A percentile compares a stretch with the other conserved stretches of the same genome.
phyloP scores from a whole-genome alignment of 768 basidiomycete genomes.

The Chalciporus chontae region DNA sequence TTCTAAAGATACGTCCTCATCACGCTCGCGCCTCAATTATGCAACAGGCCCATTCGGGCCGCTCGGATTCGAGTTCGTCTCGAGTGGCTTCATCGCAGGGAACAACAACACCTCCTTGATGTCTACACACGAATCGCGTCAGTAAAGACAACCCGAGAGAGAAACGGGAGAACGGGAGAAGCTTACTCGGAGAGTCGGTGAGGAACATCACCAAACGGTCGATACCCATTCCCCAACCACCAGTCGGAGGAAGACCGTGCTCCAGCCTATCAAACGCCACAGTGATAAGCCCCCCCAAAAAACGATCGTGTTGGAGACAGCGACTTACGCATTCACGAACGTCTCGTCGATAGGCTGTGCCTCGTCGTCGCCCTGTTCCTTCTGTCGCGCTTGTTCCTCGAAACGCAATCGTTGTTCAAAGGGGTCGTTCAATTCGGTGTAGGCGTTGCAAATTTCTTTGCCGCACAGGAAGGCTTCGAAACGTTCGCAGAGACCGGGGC shows the following conservation, averaged over 20 bases:
- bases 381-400: conserved; percentile 92
- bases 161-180: neutral
- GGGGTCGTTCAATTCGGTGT: conserved; percentile 99
- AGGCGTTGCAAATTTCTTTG: conserved; percentile 98
- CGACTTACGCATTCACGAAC: conserved; percentile 85
- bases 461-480: conserved; percentile 99
- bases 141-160: conserved; percentile 2
- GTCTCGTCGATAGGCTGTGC: conserved; percentile 97
- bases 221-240: conserved; percentile 95
- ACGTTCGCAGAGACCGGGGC: conserved; percentile 95
- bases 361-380: conserved; percentile 96
- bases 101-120: conserved; percentile 97
- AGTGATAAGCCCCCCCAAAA: neutral
- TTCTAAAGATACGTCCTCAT: conserved; percentile 23
- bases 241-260: conserved; percentile 95
- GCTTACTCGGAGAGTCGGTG: conserved; percentile 87
- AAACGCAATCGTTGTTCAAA: conserved; percentile 95
- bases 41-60: conserved; percentile 29
- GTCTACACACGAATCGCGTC: conserved; percentile 44
- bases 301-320: neutral
- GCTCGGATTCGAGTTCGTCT: conserved; percentile 38
- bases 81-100: conserved; percentile 94
- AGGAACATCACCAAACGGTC: conserved; percentile 99
- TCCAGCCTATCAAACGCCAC: conserved; percentile 60
- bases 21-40: conserved; percentile 23